Conservation (phyloP, 2,329 filamentous ascomycete genomes). For the Bisporella sp. region DNA sequence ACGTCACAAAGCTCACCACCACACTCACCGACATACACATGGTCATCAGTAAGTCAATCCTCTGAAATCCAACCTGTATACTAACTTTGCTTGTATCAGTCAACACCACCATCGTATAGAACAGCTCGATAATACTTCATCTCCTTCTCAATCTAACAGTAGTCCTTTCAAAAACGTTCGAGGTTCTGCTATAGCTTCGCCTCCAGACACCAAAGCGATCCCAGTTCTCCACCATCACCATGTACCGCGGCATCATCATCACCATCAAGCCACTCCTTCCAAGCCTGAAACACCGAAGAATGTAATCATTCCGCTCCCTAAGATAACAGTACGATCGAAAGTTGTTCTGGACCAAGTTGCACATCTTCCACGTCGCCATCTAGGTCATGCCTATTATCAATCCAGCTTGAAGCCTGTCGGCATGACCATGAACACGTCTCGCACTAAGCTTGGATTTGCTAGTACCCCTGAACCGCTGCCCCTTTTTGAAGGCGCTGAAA, state of each 20-base stretch:
- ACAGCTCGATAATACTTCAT: conserved; percentile 37
- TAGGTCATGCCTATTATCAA: conserved; percentile 79
- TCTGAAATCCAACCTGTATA: neutral
- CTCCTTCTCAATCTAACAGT: conserved; percentile 34
- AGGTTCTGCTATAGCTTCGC: conserved; percentile 38
- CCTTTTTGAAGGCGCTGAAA: conserved; percentile 62
- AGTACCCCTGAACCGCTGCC: conserved; percentile 45
- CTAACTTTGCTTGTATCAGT: conserved; percentile 21
- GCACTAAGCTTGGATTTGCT: conserved; percentile 17
- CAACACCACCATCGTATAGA: conserved; percentile 55
- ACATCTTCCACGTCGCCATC: conserved; percentile 65
- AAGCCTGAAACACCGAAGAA: conserved; percentile 28
- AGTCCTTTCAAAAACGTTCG: conserved; percentile 45
- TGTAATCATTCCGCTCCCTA: conserved; percentile 52
- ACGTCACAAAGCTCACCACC: conserved; percentile 53
- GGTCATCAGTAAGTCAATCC: conserved; percentile 49
- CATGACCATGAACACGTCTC: conserved; percentile 37
- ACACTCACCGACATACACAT: conserved; percentile 40
- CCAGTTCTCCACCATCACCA: conserved; percentile 24
- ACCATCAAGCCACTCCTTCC: conserved; percentile 26
- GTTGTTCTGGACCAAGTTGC: conserved; percentile 66
- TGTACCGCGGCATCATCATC: conserved; percentile 32
- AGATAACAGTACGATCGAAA: conserved; percentile 60
- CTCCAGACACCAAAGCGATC: conserved; percentile 28
- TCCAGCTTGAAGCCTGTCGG: conserved; percentile 50